Conservation (phyloP, 2,329 filamentous ascomycete genomes). For the Bipolaris victoriae region DNA sequence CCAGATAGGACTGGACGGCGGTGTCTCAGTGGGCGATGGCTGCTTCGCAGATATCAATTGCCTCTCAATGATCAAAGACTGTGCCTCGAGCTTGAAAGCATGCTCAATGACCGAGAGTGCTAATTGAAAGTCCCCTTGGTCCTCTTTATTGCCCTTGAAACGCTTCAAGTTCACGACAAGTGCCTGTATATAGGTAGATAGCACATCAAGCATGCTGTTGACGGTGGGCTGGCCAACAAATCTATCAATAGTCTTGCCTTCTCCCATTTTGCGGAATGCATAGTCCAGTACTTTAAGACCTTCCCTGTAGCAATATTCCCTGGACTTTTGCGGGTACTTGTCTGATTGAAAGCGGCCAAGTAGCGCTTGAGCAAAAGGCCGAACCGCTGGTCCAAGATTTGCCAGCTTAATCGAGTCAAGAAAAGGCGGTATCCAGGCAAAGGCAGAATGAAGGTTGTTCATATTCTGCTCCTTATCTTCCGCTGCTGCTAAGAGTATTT, state of each 20-base stretch:
- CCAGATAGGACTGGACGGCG: conserved; percentile 79
- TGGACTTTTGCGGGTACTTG: conserved; percentile 62
- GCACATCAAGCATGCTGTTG: conserved; percentile 68
- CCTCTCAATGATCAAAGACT: conserved; percentile 72
- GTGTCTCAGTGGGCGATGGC: conserved; percentile 67
- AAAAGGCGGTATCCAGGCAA: conserved; percentile 80
- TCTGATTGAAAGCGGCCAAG: conserved; percentile 68
- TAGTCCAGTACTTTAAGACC: conserved; percentile 55
- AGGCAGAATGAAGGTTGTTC: conserved; percentile 66
- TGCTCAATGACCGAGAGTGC: conserved; percentile 70
- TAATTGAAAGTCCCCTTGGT: conserved; percentile 50
- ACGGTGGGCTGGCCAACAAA: conserved; percentile 52
- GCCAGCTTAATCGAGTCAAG: conserved; percentile 76
- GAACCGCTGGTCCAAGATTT: conserved; percentile 79
- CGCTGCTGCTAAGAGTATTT: conserved; percentile 60
- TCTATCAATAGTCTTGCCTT: conserved; percentile 40
- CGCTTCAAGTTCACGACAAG: conserved; percentile 44
- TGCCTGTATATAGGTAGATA: conserved; percentile 62
- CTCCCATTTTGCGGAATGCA: conserved; percentile 42
- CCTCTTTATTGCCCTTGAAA: conserved; percentile 31
- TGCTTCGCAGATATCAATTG: conserved; percentile 66
- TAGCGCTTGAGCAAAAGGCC: conserved; percentile 77
- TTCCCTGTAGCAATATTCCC: conserved; percentile 67
- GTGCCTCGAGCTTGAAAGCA: conserved; percentile 72
- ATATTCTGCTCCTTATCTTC: conserved; percentile 58